phyloP scores from a whole-genome alignment of 2,329 filamentous ascomycete species.

The Botryotinia narcissicola region DNA sequence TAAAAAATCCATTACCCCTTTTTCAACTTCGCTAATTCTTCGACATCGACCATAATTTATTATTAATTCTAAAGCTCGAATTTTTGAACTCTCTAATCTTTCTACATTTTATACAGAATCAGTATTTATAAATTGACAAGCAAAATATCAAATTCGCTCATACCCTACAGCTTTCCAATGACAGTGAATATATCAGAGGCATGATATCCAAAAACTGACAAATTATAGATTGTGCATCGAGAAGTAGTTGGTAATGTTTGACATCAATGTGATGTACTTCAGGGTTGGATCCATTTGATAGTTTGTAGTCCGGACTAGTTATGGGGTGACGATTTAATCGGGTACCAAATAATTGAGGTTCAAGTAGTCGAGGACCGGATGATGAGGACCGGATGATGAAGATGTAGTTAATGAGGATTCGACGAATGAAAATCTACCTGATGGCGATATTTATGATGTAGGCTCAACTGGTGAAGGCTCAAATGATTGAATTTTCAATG shows the following conservation, averaged over 20 bases:
- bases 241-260: not conserved
- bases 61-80: not conserved
- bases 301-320: not conserved
- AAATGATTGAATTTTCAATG: not conserved
- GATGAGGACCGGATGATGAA: not conserved
- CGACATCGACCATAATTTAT: rapidly evolving
- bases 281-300: not conserved
- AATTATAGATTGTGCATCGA: not conserved
- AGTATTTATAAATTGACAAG: too few relatives aligned
- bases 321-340: not conserved
- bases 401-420: not conserved
- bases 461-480: not conserved
- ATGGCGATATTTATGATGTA: not conserved
- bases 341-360: not conserved
- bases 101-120: too few relatives aligned
- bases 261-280: not conserved
- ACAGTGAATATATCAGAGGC: not conserved
- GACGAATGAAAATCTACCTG: not conserved
- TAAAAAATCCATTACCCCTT: not conserved
- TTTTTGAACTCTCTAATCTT: too few relatives aligned
- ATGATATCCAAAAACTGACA: not conserved
- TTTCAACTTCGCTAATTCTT: not conserved
- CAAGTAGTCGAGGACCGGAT: not conserved
- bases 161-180: not conserved
- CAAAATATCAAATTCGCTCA: not conserved